phyloP scores from a whole-genome alignment of 768 basidiomycete genomes.

The Boletales sp. region DNA sequence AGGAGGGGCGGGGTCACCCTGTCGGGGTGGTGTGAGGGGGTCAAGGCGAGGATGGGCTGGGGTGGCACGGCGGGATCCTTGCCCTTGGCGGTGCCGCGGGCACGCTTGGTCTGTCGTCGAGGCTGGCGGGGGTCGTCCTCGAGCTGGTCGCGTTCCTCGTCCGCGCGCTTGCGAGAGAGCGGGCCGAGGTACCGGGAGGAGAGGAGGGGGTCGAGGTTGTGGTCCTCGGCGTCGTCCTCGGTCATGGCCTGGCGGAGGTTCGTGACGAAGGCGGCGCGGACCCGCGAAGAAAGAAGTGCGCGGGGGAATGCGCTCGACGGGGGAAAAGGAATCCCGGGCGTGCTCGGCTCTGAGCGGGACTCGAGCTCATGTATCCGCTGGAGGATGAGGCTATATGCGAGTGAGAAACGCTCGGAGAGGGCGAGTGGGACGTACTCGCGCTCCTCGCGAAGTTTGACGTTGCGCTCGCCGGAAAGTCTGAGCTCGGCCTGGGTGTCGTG shows the following conservation, averaged over 20 bases:
- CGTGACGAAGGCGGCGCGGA: conserved; percentile 42
- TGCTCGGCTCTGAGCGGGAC: conserved; percentile 32
- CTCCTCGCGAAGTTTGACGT: conserved; percentile 58
- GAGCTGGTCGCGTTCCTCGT: conserved; percentile 40
- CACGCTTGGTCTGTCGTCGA: conserved; percentile 33
- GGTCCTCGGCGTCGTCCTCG: conserved; percentile 43
- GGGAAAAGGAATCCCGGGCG: conserved; percentile 33
- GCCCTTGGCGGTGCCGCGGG: conserved; percentile 34
- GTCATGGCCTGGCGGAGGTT: conserved; percentile 48
- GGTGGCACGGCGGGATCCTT: conserved; percentile 32
- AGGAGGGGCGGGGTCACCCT: conserved; percentile 29
- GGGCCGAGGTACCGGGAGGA: conserved; percentile 46
- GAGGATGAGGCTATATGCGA: conserved; percentile 42
- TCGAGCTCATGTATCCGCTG: conserved; percentile 65
- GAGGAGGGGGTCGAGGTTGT: conserved; percentile 43
- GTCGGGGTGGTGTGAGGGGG: conserved; percentile 22
- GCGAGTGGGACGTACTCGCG: conserved; percentile 46
- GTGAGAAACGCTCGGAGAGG: background rate
- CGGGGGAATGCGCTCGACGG: conserved; percentile 48
- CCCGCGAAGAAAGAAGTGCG: conserved; percentile 39
- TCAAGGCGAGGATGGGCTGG: conserved; percentile 27
- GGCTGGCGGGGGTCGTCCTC: conserved; percentile 47
- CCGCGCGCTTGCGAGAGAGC: conserved; percentile 40
- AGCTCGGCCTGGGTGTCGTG: conserved; percentile 57
- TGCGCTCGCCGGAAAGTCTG: conserved; percentile 59